phyloP scores from a whole-genome alignment of 768 basidiomycete genomes.

The Candolleomyces aberdarensis region DNA sequence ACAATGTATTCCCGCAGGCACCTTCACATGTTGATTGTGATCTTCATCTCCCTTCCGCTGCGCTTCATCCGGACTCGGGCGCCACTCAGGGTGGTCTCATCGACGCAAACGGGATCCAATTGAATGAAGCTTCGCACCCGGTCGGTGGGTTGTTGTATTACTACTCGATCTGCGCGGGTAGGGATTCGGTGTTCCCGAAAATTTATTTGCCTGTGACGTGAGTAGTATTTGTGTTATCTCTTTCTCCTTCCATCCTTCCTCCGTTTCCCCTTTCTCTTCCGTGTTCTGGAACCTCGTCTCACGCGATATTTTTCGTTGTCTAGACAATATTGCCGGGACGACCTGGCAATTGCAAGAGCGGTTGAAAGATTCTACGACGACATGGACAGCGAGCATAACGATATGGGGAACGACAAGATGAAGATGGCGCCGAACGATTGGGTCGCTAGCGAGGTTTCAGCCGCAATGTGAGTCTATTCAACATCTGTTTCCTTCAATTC shows the following conservation, averaged over 20 bases:
- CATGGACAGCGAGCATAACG: not conserved
- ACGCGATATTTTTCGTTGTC: not conserved
- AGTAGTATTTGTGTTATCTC: slow-evolving; percentile 9
- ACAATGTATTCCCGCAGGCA: slow-evolving; percentile 26
- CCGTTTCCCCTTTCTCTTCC: not conserved
- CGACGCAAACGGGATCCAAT: slow-evolving; percentile 1
- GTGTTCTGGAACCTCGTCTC: not conserved
- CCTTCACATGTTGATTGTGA: slow-evolving; percentile 19
- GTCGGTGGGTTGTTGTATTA: slow-evolving; percentile 26
- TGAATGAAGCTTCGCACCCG: slow-evolving; percentile 20
- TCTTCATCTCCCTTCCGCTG: slow-evolving; percentile 14
- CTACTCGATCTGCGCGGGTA: slow-evolving; percentile 26
- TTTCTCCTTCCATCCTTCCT: not conserved
- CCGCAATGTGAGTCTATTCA: slow-evolving; percentile 20
- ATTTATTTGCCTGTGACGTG: slow-evolving; percentile 30
- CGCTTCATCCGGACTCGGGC: not conserved
- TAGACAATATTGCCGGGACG: slow-evolving; percentile 28
- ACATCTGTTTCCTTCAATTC: not conserved
- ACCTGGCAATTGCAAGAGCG: slow-evolving; percentile 21
- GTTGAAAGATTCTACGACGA: slow-evolving; percentile 24
- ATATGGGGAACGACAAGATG: no score
- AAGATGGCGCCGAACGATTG: slow-evolving; percentile 18
- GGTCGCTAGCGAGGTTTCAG: slow-evolving; percentile 25
- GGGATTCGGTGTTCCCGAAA: slow-evolving; percentile 25
- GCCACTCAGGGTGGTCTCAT: not conserved